phyloP scores from a whole-genome alignment of 805 yeast genomes.

The Citeromyces nyonsensis region DNA sequence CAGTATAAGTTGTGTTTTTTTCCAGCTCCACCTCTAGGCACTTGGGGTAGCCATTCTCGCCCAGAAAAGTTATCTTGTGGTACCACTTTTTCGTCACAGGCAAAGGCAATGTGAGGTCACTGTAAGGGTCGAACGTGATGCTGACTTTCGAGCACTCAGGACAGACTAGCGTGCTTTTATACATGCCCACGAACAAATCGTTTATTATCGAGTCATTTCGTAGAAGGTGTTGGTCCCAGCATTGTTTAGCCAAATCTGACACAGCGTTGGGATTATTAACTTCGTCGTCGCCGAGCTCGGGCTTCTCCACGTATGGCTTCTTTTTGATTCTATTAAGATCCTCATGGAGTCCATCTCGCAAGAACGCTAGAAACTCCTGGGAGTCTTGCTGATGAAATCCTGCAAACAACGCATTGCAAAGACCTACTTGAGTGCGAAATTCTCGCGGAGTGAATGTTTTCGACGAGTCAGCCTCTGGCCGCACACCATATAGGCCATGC shows the following conservation, averaged over 20 bases:
- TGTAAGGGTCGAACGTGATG: constrained; percentile 87
- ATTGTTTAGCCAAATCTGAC: constrained; percentile 45
- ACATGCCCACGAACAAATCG: constrained; percentile 82
- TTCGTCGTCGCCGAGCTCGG: constrained; percentile 57
- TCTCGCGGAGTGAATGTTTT: constrained; percentile 46
- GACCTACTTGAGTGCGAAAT: constrained; percentile 68
- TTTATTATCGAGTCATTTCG: constrained; percentile 77
- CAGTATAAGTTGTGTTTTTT: constrained; percentile 47
- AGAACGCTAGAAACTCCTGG: constrained; percentile 80
- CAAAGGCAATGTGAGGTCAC: constrained; percentile 77
- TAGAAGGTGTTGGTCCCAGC: constrained; percentile 68
- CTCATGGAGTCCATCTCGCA: constrained; percentile 83
- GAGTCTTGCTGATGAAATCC: constrained; percentile 87
- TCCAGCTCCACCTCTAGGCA: constrained; percentile 57
- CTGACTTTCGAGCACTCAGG: constrained; percentile 72
- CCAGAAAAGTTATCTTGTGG: constrained; percentile 45
- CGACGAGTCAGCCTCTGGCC: constrained; percentile 6
- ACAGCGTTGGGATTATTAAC: constrained; percentile 37
- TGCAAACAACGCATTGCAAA: constrained; percentile 61
- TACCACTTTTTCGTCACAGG: constrained; percentile 69
- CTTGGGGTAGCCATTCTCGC: constrained; percentile 33
- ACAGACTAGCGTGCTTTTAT: constrained; percentile 80
- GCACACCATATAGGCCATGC: constrained; percentile 33
- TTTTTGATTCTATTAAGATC: constrained; percentile 71
- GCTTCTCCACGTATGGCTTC: constrained; percentile 83